phyloP scores from a whole-genome alignment of 164 flowering plant species.

The Piper betle region DNA sequence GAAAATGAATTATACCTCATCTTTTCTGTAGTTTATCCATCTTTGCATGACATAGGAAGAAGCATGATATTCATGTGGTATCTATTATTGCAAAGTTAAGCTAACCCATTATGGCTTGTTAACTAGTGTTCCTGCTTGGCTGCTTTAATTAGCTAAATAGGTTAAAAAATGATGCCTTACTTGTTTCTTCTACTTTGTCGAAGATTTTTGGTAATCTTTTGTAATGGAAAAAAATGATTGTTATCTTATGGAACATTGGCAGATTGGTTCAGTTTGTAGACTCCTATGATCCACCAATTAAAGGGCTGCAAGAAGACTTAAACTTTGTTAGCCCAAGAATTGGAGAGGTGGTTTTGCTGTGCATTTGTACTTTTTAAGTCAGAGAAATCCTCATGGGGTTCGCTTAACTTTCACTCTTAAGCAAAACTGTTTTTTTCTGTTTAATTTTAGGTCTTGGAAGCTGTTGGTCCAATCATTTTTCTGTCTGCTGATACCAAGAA shows the following conservation, averaged over 20 bases:
- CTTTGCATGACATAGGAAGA: too few relatives aligned
- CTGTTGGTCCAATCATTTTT: conserved; percentile 87
- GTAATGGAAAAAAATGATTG: neutral
- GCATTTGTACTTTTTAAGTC: neutral
- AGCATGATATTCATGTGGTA: too few relatives aligned
- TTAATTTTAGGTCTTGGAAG: conserved; percentile 76
- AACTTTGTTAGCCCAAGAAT: conserved; percentile 98
- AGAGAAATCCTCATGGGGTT: neutral
- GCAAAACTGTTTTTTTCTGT: neutral
- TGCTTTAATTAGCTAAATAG: neutral
- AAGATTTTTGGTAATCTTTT: neutral
- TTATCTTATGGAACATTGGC: conserved; percentile 4
- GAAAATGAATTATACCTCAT: neutral
- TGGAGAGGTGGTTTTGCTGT: conserved; percentile 69
- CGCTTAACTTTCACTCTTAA: neutral
- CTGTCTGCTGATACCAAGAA: conserved; percentile 88
- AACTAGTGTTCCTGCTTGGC: neutral
- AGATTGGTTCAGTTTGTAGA: conserved; percentile 92
- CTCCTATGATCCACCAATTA: conserved; percentile 93
- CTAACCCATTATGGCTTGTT: neutral
- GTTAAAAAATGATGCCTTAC: neutral
- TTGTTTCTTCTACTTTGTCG: neutral
- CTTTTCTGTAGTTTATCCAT: too few relatives aligned
- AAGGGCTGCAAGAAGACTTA: conserved; percentile 92
- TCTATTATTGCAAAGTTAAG: neutral